A percentile compares a stretch with the other conserved stretches of the same genome.
Conservation (phyloP, 2,329 filamentous ascomycete species). For the Colletotrichum cuscutae region DNA sequence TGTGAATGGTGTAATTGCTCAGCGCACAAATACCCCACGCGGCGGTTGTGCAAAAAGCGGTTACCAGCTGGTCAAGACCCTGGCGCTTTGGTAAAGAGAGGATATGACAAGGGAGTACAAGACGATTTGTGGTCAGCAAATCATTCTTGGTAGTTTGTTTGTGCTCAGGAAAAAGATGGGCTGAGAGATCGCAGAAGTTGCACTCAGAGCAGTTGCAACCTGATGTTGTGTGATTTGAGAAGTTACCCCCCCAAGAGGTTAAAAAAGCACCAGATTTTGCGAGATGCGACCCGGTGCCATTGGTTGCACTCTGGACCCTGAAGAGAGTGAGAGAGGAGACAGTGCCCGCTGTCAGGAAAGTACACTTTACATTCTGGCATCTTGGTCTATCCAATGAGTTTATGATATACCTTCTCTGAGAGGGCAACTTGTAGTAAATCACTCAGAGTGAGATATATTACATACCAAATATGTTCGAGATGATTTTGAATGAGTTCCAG, state of each 20-base stretch:
- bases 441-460: too few relatives aligned
- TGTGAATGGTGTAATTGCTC: conserved; percentile 26
- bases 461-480: not conserved
- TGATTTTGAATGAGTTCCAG: not conserved
- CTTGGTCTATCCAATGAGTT: not conserved
- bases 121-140: conserved; percentile 15
- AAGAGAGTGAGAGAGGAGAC: conserved; percentile 1
- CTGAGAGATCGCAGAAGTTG: not conserved
- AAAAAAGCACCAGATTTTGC: conserved; percentile 34
- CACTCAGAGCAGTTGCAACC: conserved; percentile 3
- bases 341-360: conserved; percentile 19
- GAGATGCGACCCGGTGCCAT: conserved; percentile 22
- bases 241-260: conserved; percentile 18
- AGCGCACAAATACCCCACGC: conserved; percentile 26
- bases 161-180: not conserved
- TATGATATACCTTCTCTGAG: too few relatives aligned
- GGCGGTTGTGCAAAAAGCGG: conserved; percentile 14
- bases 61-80: not conserved
- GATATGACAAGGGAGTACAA: not conserved
- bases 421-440: too few relatives aligned
- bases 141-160: conserved; percentile 8
- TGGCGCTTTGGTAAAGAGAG: conserved; percentile 2
- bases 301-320: conserved; percentile 30
- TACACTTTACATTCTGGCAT: not conserved
- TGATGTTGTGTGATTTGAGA: conserved; percentile 25